phyloP scores from a whole-genome alignment of 2,329 filamentous ascomycete genomes.

The Diaporthe capsici region DNA sequence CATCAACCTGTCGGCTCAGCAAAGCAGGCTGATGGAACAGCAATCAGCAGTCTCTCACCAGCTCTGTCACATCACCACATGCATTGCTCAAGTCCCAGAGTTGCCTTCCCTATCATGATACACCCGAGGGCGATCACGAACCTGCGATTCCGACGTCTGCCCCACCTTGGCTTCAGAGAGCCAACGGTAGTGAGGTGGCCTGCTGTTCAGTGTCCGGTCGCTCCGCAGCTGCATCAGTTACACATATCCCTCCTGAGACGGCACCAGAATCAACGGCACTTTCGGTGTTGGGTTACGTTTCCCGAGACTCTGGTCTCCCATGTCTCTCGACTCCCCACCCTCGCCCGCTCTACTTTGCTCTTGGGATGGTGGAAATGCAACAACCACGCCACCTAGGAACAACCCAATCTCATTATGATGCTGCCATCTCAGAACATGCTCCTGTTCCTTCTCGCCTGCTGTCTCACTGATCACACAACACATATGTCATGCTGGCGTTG shows the following conservation, averaged over 20 bases:
- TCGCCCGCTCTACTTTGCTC: background rate
- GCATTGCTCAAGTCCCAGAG: background rate
- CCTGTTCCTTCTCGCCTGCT: background rate
- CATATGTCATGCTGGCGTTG: slow-evolving; percentile 20
- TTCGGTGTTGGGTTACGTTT: slow-evolving; percentile 35
- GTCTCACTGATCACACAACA: slow-evolving; percentile 34
- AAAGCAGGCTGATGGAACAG: slow-evolving; percentile 9
- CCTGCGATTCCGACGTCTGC: slow-evolving; percentile 12
- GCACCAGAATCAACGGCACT: slow-evolving; percentile 31
- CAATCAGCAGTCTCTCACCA: slow-evolving; percentile 21
- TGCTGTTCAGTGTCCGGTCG: slow-evolving; percentile 32
- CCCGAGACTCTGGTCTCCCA: slow-evolving; percentile 23
- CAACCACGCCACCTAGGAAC: slow-evolving; percentile 32
- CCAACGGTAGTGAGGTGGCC: slow-evolving; percentile 27
- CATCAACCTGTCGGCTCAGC: slow-evolving; percentile 7
- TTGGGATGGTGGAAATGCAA: slow-evolving; percentile 1
- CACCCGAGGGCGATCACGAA: slow-evolving; percentile 36
- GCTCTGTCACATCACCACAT: slow-evolving; percentile 15
- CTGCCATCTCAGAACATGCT: background rate
- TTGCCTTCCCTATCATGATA: slow-evolving; percentile 19
- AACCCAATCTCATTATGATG: slow-evolving; percentile 18
- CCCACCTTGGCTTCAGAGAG: slow-evolving; percentile 15
- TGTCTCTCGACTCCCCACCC: slow-evolving; percentile 23
- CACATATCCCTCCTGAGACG: slow-evolving; percentile 16
- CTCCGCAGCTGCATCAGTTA: slow-evolving; percentile 36